A percentile compares a stretch with the other conserved stretches of the same genome.
Evolutionary conservation across 2,329 filamentous ascomycete species (phyloP).

Genomic region (Raffaelea deltoideospora): DNA sequence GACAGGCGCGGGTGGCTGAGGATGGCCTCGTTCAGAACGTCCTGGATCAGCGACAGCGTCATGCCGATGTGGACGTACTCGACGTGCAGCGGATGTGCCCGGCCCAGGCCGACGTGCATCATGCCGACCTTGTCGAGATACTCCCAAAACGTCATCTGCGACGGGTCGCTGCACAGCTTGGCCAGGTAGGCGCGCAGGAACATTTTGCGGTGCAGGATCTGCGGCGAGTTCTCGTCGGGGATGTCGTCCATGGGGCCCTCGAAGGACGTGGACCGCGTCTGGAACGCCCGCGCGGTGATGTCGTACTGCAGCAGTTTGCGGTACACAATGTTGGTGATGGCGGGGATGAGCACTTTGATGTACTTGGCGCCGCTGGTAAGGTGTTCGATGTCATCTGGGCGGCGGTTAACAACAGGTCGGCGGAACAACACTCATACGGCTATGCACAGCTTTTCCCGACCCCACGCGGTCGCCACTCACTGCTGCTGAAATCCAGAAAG

Average conservation of each 20-base stretch:
- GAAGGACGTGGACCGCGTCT: conserved; percentile 45
- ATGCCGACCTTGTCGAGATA: conserved; percentile 74
- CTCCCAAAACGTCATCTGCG: conserved; percentile 65
- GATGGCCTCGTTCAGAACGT: conserved; percentile 62
- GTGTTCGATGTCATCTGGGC: conserved; percentile 55
- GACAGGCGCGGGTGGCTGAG: conserved; percentile 54
- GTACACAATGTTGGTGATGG: conserved; percentile 74
- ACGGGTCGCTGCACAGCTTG: conserved; percentile 60
- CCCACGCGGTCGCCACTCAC: too few relatives aligned
- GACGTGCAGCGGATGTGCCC: conserved; percentile 57
- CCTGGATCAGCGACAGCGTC: conserved; percentile 60
- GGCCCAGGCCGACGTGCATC: conserved; percentile 68
- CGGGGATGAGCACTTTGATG: conserved; percentile 67
- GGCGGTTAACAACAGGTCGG: too few relatives aligned
- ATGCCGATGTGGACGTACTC: conserved; percentile 69
- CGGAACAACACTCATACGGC: too few relatives aligned
- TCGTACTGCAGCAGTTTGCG: conserved; percentile 68
- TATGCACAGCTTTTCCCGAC: too few relatives aligned
- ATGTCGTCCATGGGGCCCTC: conserved; percentile 51
- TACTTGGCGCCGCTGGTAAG: conserved; percentile 56
- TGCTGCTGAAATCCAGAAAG: conserved; percentile 59
- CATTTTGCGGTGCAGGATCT: conserved; percentile 64
- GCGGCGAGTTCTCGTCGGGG: conserved; percentile 52
- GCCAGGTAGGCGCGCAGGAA: conserved; percentile 62
- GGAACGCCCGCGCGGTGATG: conserved; percentile 66